Percentiles rank a stretch among this genome's conserved stretches.
Evolutionary conservation across 371 early-diverging fungal species (phyloP).

Genomic region (Mortierella sp.): DNA sequence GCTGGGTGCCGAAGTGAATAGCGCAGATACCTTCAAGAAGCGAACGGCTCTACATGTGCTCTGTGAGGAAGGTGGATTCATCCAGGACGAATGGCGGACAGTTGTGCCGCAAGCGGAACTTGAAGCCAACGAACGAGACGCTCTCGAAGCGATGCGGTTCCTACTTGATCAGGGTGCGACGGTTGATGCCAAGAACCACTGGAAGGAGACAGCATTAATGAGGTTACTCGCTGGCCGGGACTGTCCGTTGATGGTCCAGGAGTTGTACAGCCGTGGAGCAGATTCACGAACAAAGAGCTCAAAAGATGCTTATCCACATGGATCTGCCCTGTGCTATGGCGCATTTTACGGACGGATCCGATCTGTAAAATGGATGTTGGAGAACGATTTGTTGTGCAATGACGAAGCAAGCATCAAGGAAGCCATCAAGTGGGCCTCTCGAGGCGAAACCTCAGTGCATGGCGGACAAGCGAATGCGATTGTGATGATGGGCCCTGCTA

Average conservation of each 20-base stretch:
- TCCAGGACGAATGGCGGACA: slow-evolving; percentile 1
- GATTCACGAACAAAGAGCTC: background rate
- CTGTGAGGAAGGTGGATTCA: background rate
- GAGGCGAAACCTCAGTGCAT: background rate
- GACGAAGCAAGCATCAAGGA: slow-evolving; percentile 5
- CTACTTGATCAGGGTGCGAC: background rate
- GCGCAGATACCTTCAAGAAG: background rate
- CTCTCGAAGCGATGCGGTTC: background rate
- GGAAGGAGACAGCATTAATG: slow-evolving; percentile 3
- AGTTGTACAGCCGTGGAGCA: slow-evolving; percentile 1
- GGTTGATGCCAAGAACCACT: slow-evolving; percentile 7
- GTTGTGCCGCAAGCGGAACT: background rate
- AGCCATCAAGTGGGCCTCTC: background rate
- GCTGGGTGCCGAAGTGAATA: background rate
- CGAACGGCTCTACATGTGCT: background rate
- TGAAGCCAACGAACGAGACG: slow-evolving; percentile 1
- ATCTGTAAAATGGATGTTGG: slow-evolving; percentile 1
- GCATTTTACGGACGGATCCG: slow-evolving; percentile 7
- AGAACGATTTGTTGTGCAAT: slow-evolving; percentile 2
- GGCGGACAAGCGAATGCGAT: background rate
- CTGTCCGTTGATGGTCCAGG: slow-evolving; percentile 1
- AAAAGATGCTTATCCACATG: background rate
- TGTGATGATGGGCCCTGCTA: no score
- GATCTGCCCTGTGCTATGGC: background rate
- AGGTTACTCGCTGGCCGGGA: background rate